Base-by-base conservation (phyloP, 2,329 filamentous ascomycete species). In the Colletotrichum somersetense region DNA sequence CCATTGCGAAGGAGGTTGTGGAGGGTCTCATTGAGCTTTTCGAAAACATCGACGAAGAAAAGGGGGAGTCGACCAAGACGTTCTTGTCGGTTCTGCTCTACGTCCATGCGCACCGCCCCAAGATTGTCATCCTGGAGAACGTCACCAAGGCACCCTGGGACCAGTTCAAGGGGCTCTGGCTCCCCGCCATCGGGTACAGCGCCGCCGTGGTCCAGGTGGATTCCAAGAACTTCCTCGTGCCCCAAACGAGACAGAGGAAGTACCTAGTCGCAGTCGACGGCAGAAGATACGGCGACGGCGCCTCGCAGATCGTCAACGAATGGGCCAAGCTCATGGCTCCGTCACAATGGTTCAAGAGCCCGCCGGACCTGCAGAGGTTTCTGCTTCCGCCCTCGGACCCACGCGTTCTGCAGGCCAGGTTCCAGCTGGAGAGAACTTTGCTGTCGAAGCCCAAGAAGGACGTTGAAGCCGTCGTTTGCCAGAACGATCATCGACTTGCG, bases 81-180 rank as follows among this genome's bases (percentile, higher is more conserved):
- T 92, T 92, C 78, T 82, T 84, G 50, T 89, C 88, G 0, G 86
- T 93, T n/a, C 76, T 91, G 7, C 77, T 80, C 0, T 93, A 93
- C 74, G 85, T 86, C 0, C 80, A 83, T 26, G 81, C 80, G 1
- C 86, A 87, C 65, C 83, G 86, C 0, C 93, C 93, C 0, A 85
- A 85, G 2, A 83, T 95, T 14, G 84, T 94, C 11, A 85, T 96
- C 16, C 80, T 95, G 3, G 93, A 96, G 79, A 96, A 96, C 76
- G 91, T 96, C 1, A 78, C 77, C 1, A 80, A 76, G 11, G 89
- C 89, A 0, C 88, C 89, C 0, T 96, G 92, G 91, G 67, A 81
- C 0, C 76, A 83, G 5, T 86, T 90, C 46, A 79, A 82, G n/a
- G 69, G 77, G 0, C 72, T 78, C 11, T 83, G 81, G 76, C 81